phyloP scores from a whole-genome alignment of 2,329 filamentous ascomycete genomes.

The Aspergillus sp. region DNA sequence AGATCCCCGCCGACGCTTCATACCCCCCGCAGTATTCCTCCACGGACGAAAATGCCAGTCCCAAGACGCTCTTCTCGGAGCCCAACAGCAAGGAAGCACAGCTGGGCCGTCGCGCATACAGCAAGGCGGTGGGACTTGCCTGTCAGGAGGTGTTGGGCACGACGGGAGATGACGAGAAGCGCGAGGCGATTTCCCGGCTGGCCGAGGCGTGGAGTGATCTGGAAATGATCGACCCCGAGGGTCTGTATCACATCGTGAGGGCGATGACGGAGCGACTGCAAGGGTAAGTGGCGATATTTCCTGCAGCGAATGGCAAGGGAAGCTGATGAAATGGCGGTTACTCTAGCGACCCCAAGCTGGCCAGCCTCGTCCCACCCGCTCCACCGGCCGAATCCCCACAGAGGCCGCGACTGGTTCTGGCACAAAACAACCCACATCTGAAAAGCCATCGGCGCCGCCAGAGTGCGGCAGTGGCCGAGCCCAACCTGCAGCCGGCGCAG shows the following conservation, averaged over 20 bases:
- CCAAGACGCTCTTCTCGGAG: conserved; percentile 37
- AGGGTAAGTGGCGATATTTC: conserved; percentile 27
- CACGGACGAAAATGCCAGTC: conserved; percentile 44
- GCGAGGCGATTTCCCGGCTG: conserved; percentile 78
- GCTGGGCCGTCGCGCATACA: conserved; percentile 78
- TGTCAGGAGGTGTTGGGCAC: conserved; percentile 87
- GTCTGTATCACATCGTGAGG: conserved; percentile 80
- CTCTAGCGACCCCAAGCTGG: conserved; percentile 42
- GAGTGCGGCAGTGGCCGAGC: conserved; percentile 39
- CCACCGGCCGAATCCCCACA: conserved; percentile 46
- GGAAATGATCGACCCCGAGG: conserved; percentile 86
- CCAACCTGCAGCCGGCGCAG: conserved; percentile 41
- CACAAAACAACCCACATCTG: conserved; percentile 81
- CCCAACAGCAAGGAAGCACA: conserved; percentile 72
- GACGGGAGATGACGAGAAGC: conserved; percentile 67
- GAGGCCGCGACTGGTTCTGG: conserved; percentile 69
- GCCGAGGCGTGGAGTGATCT: conserved; percentile 84
- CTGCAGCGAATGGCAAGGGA: not conserved
- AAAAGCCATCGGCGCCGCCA: conserved; percentile 74
- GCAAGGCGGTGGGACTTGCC: conserved; percentile 76
- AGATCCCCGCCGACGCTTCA: conserved; percentile 44
- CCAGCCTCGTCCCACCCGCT: conserved; percentile 39
- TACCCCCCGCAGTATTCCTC: conserved; percentile 28
- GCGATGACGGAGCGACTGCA: conserved; percentile 73
- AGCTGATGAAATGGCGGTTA: conserved; percentile 18